Conservation (phyloP, 371 early-diverging fungal genomes). For the Aphelidium insulamus region DNA sequence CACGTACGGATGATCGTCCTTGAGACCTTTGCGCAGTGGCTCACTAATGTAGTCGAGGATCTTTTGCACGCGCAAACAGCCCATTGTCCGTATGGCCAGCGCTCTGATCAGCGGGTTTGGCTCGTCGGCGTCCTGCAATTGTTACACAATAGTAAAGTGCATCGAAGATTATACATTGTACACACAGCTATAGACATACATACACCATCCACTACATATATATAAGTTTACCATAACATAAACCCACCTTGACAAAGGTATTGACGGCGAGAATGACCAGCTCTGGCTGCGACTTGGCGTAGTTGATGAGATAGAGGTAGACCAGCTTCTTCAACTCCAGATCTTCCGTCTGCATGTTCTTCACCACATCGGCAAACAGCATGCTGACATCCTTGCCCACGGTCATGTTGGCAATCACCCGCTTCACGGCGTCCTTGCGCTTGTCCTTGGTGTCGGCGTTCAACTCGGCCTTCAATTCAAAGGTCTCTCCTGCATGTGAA, state of each 20-base stretch:
- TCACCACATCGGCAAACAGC: slow-evolving; percentile 86
- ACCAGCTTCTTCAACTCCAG: slow-evolving; percentile 69
- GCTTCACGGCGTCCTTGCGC: slow-evolving; percentile 90
- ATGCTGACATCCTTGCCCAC: slow-evolving; percentile 78
- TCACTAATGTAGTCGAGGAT: slow-evolving; percentile 55
- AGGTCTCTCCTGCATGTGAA: slow-evolving; percentile 93
- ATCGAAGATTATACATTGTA: too few species aligned
- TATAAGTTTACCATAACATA: neutral
- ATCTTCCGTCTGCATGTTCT: slow-evolving; percentile 97
- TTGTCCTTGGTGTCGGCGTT: slow-evolving; percentile 84
- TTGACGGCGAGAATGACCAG: slow-evolving; percentile 90
- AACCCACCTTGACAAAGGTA: slow-evolving; percentile 76
- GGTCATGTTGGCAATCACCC: slow-evolving; percentile 84
- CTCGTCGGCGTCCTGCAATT: slow-evolving; percentile 82
- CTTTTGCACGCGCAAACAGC: slow-evolving; percentile 82
- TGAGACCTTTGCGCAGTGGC: slow-evolving; percentile 18
- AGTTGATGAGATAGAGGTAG: slow-evolving; percentile 56
- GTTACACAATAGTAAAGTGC: too few species aligned
- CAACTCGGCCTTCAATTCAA: slow-evolving; percentile 79
- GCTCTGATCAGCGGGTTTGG: slow-evolving; percentile 84
- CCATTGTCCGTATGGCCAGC: slow-evolving; percentile 90
- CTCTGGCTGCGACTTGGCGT: slow-evolving; percentile 88
- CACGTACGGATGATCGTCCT: slow-evolving; percentile 42
- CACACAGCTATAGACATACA: too few species aligned
- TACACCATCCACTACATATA: too few species aligned